Evolutionary conservation across 2,329 filamentous ascomycete genomes (phyloP), one percentile per base, ranked within the genome.

Genomic region (Sporothrix pseudoabietina): DNA sequence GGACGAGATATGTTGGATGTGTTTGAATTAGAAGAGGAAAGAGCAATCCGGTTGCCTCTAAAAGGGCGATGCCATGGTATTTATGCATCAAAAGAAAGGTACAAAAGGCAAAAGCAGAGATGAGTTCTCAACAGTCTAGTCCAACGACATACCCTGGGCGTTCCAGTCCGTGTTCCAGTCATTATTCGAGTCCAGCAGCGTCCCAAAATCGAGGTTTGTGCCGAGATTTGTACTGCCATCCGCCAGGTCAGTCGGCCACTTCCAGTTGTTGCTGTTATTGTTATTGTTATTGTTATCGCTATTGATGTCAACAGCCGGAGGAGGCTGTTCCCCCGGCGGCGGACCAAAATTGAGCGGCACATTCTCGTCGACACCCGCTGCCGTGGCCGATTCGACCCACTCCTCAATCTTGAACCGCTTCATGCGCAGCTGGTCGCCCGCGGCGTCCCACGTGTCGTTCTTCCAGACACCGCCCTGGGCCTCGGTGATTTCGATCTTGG

Each of bases 101-200:
- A 26, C n/a, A 26, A 65, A 61, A 61, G 5, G 5, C 8, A 39
- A 6, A 16, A n/a, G n/a, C 7, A 22, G 26, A 26, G 22, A 10
- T 7, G 22, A 30, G 26, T 19, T 49, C 52, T 8, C n/a, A 44
- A 12, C 39, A 44, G 35, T 16, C 32, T 41, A 10, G 41, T 47
- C 39, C 61, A 47, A 12, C 4, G 22, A 26, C 61, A 66, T 30
- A 6, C n/a, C 14, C 39, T 30, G 39, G 41, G 61, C 39, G 14
- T 47, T 47, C 61, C 61, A 66, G 6, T 66, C 59, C 61, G 39
- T 66, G 61, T 66, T 66, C 61, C 61, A 66, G 61, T 66, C 61
- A 12, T 66, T 66, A 4, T 30, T 47, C 5, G 61, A 47, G 22
- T 66, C 61, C 39, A 66, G 61, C 61, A 66, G 61, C 10, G 39